These are phyloP conservation scores for Mangifera indica DNA, from an alignment of 345 rosid genomes.

Conservation along the genomic window DNA sequence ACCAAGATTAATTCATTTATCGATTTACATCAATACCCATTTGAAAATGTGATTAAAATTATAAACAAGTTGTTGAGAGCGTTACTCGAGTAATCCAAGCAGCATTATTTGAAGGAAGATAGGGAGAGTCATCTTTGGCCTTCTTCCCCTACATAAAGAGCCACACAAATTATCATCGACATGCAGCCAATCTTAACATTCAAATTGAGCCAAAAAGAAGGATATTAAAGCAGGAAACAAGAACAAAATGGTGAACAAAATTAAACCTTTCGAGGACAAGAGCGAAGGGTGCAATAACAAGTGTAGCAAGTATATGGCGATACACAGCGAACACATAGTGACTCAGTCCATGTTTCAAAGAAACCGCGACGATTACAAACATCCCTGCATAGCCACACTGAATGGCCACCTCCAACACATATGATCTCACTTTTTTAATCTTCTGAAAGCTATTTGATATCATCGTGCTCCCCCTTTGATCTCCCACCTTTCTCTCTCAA, in stretches of 20 bases:
- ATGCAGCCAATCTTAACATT: too few species aligned
- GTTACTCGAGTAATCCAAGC: conserved; percentile 82
- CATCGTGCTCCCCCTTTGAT: conserved; percentile 3
- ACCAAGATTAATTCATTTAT: too few species aligned
- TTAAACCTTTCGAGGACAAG: conserved; percentile 52
- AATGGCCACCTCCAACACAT: conserved; percentile 60
- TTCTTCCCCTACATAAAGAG: conserved; percentile 51
- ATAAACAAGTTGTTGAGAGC: conserved; percentile 21
- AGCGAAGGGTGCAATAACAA: conserved; percentile 56
- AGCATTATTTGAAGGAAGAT: conserved; percentile 62
- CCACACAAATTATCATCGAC: too few species aligned
- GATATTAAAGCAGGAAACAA: neutral
- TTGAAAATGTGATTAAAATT: too few species aligned
- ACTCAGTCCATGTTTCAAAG: conserved; percentile 72
- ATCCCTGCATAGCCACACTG: conserved; percentile 88
- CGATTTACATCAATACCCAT: too few species aligned
- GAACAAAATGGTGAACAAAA: too few species aligned
- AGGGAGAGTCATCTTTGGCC: conserved; percentile 82
- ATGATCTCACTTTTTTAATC: conserved; percentile 51
- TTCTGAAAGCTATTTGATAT: neutral
- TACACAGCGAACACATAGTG: conserved; percentile 66
- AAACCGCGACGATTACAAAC: conserved; percentile 62
- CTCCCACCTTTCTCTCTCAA: conserved; percentile 22
- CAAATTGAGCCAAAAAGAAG: neutral
- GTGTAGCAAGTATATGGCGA: conserved; percentile 67